These are phyloP conservation scores for Globisporangium apiculatum DNA, from an alignment of 352 stramenopile genomes.

Conservation along the genomic window DNA sequence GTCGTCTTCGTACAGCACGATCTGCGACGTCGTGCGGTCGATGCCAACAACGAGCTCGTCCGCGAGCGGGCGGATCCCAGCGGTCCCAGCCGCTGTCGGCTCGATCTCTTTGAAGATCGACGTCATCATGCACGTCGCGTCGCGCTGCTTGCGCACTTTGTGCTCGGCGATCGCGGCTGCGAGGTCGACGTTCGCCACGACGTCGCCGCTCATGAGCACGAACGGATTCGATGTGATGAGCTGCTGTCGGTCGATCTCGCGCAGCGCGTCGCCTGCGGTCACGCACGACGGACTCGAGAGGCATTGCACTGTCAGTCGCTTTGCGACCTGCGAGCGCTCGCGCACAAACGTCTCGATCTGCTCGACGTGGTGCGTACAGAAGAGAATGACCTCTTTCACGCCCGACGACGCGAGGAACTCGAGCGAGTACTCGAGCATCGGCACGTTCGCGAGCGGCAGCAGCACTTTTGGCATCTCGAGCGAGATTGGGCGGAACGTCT, in stretches of 20 bases:
- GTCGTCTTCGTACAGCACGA: slow-evolving; percentile 81
- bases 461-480: slow-evolving; percentile 89
- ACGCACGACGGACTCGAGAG: slow-evolving; percentile 78
- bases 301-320: slow-evolving; percentile 52
- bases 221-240: slow-evolving; percentile 97
- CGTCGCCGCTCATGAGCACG: slow-evolving; percentile 94
- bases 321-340: slow-evolving; percentile 42
- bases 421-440: slow-evolving; percentile 96
- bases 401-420: slow-evolving; percentile 93
- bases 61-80: slow-evolving; percentile 53
- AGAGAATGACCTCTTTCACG: slow-evolving; percentile 95
- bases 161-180: slow-evolving; percentile 64
- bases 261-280: slow-evolving; percentile 92
- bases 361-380: slow-evolving; percentile 87
- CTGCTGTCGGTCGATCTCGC: slow-evolving; percentile 93
- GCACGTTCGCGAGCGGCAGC: slow-evolving; percentile 94
- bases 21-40: slow-evolving; percentile 66
- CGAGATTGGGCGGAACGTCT: slow-evolving; percentile 92
- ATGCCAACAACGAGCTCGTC: slow-evolving; percentile 82
- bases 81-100: slow-evolving; percentile 20
- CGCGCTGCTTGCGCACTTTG: slow-evolving; percentile 79
- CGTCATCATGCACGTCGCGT: slow-evolving; percentile 94
- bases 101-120: slow-evolving; percentile 90
- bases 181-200: slow-evolving; percentile 95
- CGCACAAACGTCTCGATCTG: slow-evolving; percentile 84